phyloP scores from a whole-genome alignment of 768 basidiomycete species.

The Pluteus cervinus region DNA sequence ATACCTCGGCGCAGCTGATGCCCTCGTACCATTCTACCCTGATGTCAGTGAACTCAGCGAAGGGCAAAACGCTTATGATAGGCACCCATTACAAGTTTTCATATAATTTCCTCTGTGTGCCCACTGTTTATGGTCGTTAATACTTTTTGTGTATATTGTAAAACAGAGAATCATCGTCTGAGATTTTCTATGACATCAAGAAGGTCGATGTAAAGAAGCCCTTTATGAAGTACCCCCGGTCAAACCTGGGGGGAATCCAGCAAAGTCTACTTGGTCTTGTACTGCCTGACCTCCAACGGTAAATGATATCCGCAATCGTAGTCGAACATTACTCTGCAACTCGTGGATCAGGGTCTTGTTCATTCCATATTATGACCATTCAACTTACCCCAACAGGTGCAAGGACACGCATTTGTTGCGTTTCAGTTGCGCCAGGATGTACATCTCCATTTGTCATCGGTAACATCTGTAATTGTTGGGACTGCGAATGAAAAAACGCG shows the following conservation, averaged over 20 bases:
- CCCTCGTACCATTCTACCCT: constrained; percentile 94
- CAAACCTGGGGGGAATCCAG: constrained; percentile 77
- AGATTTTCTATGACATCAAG: no score
- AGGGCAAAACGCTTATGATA: constrained; percentile 84
- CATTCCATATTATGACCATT: background rate
- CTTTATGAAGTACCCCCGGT: constrained; percentile 45
- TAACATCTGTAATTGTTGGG: constrained; percentile 96
- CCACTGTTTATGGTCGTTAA: background rate
- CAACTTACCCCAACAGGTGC: constrained; percentile 79
- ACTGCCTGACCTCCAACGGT: constrained; percentile 58
- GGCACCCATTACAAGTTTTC: constrained; percentile 80
- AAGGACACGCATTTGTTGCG: constrained; percentile 91
- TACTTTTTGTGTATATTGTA: background rate
- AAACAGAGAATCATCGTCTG: no score
- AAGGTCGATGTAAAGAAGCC: no score
- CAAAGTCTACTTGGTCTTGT: constrained; percentile 94
- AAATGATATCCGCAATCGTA: constrained; percentile 83
- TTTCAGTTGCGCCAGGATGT: constrained; percentile 73
- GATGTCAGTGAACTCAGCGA: constrained; percentile 88
- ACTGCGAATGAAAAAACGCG: constrained; percentile 37
- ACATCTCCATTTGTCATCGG: constrained; percentile 90
- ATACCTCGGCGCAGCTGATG: constrained; percentile 86
- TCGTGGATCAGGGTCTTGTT: constrained; percentile 6
- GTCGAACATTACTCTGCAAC: constrained; percentile 68
- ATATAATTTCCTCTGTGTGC: constrained; percentile 36